Base-by-base conservation (phyloP, 257 asterid species). In the Solanum corneliomulleri region DNA sequence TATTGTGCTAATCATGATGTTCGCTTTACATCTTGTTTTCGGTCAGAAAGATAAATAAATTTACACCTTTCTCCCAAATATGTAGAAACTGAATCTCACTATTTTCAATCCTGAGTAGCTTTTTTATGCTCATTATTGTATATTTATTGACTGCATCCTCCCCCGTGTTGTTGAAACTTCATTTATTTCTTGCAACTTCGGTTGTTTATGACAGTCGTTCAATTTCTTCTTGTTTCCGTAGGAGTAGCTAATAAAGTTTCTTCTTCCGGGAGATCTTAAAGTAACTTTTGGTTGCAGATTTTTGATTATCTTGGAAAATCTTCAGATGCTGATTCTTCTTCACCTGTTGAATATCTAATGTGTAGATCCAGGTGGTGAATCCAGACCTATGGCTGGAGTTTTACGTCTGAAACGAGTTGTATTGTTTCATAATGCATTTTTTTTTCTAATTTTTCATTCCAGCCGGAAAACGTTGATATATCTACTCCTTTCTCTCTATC, bases 401-500 rank as follows among this genome's bases (percentile, higher is more conserved):
- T 85, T 20, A 58, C 47, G 6, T 74, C 41, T 49, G 69, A 44
- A 64, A 47, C 49, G 72, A 77, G 84, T 37, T 87, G 20, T n/a
- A 37, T 49, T 86, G 85, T 44, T 81, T 41, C 82, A 52, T 89
- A 70, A 86, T 90, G 90, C 56, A 85, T 82, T 81, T 82, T 81
- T 80, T 77, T 49, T 58, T 70, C 68, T 75, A 42, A 52, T 37
- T 85, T 66, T 35, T 81, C 41, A 12, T 86, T 93, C 88, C 98
- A 96, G 99, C 93, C 98, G 98, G 90, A 96, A 93, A 94, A 95
- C 99, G 20, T 78, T 96, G 96, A 93, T 95, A 87, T 97, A 94
- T 91, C 94, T 97, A 89, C 98, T 97, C 87, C 99, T 96, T 83
- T 91, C 97, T 86, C 99, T 96, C 88, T 91, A 93, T 90, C 99